Base-by-base conservation (phyloP, 192 early-diverging fungal species). In the Entophlyctis luteolus region DNA sequence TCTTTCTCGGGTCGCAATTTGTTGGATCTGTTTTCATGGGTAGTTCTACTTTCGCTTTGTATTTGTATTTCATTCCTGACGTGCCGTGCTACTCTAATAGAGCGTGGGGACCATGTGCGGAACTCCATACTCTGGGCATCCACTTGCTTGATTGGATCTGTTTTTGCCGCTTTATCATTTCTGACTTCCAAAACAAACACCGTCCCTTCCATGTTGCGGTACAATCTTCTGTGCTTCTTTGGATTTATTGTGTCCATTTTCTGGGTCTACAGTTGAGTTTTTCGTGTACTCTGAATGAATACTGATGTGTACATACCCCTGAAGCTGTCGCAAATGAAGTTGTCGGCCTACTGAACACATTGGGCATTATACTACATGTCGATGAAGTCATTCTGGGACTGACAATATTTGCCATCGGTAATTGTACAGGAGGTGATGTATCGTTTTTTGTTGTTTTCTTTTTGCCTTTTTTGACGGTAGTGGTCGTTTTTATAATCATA, bases 291-390 rank as follows among this genome's bases (percentile, higher is more conserved):
- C n/a, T n/a, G n/a, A n/a, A n/a, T n/a, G n/a, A 1, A 28, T 5
- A 27, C 31, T 20, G 4, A 42, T 42, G 8, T 42, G 39, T 42
- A 42, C n/a, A 16, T 20, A 4, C 0, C 4, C 18, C 28, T 59
- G 20, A 45, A 65, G 72, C 93, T 16, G 80, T 94, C 42, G 93
- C 95, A 1, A 90, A 89, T 67, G 95, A 98, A 65, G 86, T 96
- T 33, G 93, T 98, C 1, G 86, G 88, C 16, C 78, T 96, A 4
- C 76, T 96, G 31, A 57, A 90, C 67, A 80, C 92, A 1, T 77
- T 98, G 31, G 92, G 90, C 2, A 76, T 89, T 53, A 83, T 93
- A 23, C 68, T 92, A 33, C 82, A 86, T 10, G 75, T 95, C 37
- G 89, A 87, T 72, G 88, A 91, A 56, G 90, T 56, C 10, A 35